Evolutionary conservation across 2,329 filamentous ascomycete genomes (phyloP).

Genomic region (Dothideomycetes sp.): DNA sequence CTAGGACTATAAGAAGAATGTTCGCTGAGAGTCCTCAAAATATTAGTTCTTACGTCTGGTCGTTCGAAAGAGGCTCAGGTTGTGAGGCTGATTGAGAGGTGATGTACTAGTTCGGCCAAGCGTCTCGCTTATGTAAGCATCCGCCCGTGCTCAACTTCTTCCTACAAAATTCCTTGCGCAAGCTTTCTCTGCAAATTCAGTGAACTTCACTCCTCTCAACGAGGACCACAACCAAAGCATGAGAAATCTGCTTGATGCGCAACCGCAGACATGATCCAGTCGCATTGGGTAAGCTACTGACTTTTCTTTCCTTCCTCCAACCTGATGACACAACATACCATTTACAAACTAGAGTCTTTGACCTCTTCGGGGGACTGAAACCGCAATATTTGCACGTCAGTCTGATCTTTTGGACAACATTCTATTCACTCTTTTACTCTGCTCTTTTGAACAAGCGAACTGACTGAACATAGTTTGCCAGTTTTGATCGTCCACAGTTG

Average conservation of each 20-base stretch:
- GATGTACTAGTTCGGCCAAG: conserved; percentile 1
- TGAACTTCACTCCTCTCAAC: conserved; percentile 1
- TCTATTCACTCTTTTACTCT: background rate
- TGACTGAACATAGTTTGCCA: conserved; percentile 2
- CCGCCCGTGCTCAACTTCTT: conserved; percentile 7
- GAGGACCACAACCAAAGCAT: conserved; percentile 5
- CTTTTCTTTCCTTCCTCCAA: background rate
- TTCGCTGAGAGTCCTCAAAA: no score
- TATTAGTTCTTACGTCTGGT: no score
- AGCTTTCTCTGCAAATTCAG: conserved; percentile 12
- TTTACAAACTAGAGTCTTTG: conserved; percentile 89
- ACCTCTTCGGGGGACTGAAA: conserved; percentile 71
- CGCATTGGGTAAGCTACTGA: conserved; percentile 3
- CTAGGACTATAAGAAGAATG: no score
- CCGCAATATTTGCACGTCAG: conserved; percentile 77
- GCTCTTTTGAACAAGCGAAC: background rate
- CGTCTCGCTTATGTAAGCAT: background rate
- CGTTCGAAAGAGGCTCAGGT: no score
- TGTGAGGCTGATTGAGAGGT: no score
- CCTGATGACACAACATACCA: conserved; percentile 11
- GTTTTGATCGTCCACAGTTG: background rate
- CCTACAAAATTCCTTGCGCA: conserved; percentile 8
- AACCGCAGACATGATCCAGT: background rate
- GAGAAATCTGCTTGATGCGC: background rate
- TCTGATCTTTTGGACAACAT: conserved; percentile 49